phyloP scores from a whole-genome alignment of 768 basidiomycete species.

The Psilocybe cyanescens region DNA sequence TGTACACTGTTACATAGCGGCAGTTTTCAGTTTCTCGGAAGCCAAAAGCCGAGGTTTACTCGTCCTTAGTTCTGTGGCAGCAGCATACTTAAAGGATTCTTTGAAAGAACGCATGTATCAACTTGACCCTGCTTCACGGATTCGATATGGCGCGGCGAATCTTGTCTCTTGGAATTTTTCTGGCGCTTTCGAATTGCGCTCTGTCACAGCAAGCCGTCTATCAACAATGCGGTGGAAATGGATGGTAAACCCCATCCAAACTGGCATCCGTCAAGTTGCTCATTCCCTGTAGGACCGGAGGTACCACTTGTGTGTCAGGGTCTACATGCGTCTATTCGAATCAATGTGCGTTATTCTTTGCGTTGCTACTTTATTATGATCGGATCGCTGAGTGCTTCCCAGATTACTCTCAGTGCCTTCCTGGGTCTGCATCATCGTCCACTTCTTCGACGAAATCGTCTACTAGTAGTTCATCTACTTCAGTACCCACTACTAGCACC shows the following conservation, averaged over 20 bases:
- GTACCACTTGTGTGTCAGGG: conserved; percentile 50
- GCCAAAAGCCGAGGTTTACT: conserved; percentile 23
- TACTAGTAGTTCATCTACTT: conserved; percentile 23
- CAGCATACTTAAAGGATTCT: conserved; percentile 13
- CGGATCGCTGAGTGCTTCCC: background rate
- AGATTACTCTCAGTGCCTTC: conserved; percentile 58
- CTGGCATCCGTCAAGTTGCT: background rate
- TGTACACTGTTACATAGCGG: background rate
- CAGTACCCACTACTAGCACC: conserved; percentile 22
- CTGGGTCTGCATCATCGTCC: conserved; percentile 33
- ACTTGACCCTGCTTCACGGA: background rate
- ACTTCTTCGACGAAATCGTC: conserved; percentile 24
- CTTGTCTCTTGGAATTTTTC: conserved; percentile 21
- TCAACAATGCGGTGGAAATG: conserved; percentile 53
- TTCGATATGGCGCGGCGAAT: conserved; percentile 10
- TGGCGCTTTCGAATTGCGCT: conserved; percentile 26
- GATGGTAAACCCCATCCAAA: conserved; percentile 39
- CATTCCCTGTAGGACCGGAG: conserved; percentile 43
- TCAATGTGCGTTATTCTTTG: conserved; percentile 35
- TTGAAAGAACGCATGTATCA: background rate
- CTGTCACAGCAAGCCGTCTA: conserved; percentile 45
- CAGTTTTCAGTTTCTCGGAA: conserved; percentile 8
- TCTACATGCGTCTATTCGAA: conserved; percentile 48
- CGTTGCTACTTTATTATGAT: background rate
- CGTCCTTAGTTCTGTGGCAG: conserved; percentile 5